Conservation (phyloP, 257 asterid species). For the Gynochthodes officinalis region DNA sequence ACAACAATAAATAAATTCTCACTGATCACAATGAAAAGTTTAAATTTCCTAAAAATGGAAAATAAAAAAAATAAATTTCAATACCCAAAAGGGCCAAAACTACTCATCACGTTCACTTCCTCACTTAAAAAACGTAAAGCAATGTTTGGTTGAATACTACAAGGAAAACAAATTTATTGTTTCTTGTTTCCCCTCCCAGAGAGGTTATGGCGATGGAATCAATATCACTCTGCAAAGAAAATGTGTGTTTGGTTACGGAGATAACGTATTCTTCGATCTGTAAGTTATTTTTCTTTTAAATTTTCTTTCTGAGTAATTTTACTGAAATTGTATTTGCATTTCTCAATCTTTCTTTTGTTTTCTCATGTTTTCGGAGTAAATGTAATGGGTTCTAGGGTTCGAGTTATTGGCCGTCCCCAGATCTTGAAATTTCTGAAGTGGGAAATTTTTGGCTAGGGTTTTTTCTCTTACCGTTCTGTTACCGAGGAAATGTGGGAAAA, state of each 20-base stretch:
- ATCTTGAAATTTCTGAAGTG: slow-evolving; percentile 17
- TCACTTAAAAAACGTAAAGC: slow-evolving; percentile 2
- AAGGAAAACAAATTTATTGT: background rate
- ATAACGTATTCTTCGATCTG: slow-evolving; percentile 18
- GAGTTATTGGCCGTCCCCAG: slow-evolving; percentile 17
- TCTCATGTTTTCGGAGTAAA: background rate
- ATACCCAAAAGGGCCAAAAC: background rate
- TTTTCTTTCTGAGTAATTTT: background rate
- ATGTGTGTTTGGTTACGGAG: slow-evolving; percentile 15
- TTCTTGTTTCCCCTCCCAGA: background rate
- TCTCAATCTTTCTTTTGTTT: background rate
- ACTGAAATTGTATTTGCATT: background rate
- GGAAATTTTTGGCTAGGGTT: slow-evolving; percentile 11
- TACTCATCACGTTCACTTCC: slow-evolving; percentile 4
- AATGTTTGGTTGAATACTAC: slow-evolving; percentile 2
- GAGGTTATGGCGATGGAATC: slow-evolving; percentile 18
- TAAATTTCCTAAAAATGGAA: background rate
- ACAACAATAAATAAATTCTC: background rate
- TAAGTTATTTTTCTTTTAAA: background rate
- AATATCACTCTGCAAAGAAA: background rate
- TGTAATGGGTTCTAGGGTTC: slow-evolving; percentile 19
- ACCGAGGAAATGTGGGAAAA: slow-evolving; percentile 12
- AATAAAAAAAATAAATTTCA: background rate
- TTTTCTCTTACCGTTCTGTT: slow-evolving; percentile 5
- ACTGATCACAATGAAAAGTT: background rate